Percentiles rank a stretch among this genome's conserved stretches.
phyloP scores from a whole-genome alignment of 495 filamentous ascomycete genomes.

The Tuber borchii region DNA sequence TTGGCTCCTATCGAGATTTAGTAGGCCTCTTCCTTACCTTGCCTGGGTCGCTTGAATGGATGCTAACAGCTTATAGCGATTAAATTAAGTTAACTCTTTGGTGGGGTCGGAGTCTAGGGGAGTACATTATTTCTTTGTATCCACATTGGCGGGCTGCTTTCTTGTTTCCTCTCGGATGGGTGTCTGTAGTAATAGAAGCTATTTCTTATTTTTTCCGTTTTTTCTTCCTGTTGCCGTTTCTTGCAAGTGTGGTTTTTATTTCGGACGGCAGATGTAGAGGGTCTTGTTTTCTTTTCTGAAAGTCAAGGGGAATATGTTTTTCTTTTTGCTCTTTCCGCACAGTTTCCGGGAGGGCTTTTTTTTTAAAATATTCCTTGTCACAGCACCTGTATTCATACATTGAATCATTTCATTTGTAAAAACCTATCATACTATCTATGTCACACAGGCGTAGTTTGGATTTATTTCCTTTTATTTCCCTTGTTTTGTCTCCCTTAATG shows the following conservation, averaged over 20 bases:
- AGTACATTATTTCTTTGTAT: background rate
- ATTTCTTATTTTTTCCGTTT: conserved; percentile 4
- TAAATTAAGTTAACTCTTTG: conserved; percentile 22
- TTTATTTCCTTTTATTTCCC: background rate
- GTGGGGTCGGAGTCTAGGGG: conserved; percentile 9
- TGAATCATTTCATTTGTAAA: conserved; percentile 12
- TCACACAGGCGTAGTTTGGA: background rate
- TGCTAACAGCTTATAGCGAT: conserved; percentile 30
- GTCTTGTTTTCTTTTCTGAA: conserved; percentile 11
- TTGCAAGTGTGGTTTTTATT: conserved; percentile 3
- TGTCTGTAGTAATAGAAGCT: conserved; percentile 6
- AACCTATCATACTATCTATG: background rate
- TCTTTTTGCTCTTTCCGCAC: background rate
- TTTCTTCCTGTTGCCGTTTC: conserved; percentile 8
- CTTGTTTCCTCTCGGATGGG: background rate
- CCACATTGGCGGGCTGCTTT: background rate
- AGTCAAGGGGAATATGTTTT: background rate
- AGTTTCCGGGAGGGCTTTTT: conserved; percentile 4
- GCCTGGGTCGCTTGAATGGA: background rate
- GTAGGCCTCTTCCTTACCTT: conserved; percentile 54
- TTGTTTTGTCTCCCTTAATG: background rate
- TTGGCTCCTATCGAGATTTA: conserved; percentile 96
- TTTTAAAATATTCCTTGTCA: background rate
- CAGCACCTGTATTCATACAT: conserved; percentile 9
- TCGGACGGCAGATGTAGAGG: conserved; percentile 25